These are phyloP conservation scores for Linnemannia elongata DNA, from an alignment of 192 early-diverging fungal species.

Conservation along the genomic window DNA sequence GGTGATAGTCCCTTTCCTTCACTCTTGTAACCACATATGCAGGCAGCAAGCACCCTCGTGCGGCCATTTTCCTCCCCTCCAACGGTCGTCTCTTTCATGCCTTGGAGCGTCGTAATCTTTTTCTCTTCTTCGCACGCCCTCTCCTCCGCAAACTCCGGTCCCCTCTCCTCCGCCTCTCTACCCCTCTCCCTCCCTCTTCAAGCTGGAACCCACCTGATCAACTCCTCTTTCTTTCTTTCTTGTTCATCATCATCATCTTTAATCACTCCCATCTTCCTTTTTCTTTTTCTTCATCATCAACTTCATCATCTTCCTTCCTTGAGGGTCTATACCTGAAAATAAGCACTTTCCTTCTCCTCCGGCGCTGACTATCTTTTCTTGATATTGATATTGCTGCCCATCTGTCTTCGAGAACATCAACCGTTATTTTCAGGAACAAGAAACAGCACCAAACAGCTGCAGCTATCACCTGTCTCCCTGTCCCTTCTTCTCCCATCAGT, in stretches of 20 bases:
- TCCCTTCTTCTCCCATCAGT: background rate
- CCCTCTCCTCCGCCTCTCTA: background rate
- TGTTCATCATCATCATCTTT: background rate
- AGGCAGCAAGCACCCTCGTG: too few relatives aligned
- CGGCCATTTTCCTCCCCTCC: too few relatives aligned
- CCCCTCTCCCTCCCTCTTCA: background rate
- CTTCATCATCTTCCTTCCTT: slow-evolving; percentile 3
- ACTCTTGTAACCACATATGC: too few relatives aligned
- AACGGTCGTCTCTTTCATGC: background rate
- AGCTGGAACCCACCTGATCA: background rate
- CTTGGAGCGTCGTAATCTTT: background rate
- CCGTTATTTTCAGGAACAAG: slow-evolving; percentile 14
- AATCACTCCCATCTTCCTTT: background rate
- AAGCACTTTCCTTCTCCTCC: background rate
- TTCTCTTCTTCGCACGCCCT: too few relatives aligned
- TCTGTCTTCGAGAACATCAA: background rate
- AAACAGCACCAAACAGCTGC: background rate
- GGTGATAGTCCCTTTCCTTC: background rate
- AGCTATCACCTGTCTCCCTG: too few relatives aligned
- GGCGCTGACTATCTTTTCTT: too few relatives aligned
- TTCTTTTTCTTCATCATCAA: background rate
- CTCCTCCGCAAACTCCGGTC: background rate
- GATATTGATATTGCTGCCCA: too few relatives aligned
- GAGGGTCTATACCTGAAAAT: background rate
- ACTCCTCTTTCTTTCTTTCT: background rate